Percentiles rank a stretch among this genome's conserved stretches.
Evolutionary conservation across 768 basidiomycete genomes (phyloP).

Genomic region (Phlebiopsis flavidoalba): DNA sequence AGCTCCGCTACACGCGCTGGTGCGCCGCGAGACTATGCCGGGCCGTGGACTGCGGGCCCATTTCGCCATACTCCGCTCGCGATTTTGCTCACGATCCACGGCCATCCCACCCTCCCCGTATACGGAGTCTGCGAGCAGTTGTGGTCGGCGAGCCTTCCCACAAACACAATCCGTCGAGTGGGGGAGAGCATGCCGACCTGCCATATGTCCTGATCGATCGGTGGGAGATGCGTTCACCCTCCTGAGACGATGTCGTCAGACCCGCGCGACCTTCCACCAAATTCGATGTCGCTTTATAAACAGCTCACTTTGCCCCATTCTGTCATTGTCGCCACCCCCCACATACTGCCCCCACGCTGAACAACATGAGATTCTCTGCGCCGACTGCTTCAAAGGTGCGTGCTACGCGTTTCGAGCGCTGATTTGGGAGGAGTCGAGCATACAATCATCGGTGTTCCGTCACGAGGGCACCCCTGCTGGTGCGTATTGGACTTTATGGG

Average conservation of each 20-base stretch:
- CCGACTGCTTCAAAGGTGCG: conserved; percentile 6
- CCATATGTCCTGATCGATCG: too few relatives aligned
- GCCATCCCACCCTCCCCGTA: too few relatives aligned
- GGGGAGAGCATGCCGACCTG: too few relatives aligned
- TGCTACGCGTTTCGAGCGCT: neutral
- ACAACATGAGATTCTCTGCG: conserved; percentile 11
- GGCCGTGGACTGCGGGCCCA: too few relatives aligned
- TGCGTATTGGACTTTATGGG: conserved; percentile 10
- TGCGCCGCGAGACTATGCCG: too few relatives aligned
- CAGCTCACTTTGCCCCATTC: neutral
- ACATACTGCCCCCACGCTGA: neutral
- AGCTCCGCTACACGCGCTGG: too few relatives aligned
- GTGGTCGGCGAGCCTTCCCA: too few relatives aligned
- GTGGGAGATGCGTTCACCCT: neutral
- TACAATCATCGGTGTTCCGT: conserved; percentile 24
- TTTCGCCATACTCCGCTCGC: too few relatives aligned
- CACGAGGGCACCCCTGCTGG: conserved; percentile 33
- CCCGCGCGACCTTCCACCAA: neutral
- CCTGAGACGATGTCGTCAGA: neutral
- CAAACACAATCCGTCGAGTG: too few relatives aligned
- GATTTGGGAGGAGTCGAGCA: neutral
- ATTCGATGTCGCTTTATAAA: neutral
- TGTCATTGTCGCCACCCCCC: neutral
- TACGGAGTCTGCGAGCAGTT: too few relatives aligned
- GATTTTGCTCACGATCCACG: too few relatives aligned